phyloP scores from a whole-genome alignment of 2,329 filamentous ascomycete species.

The Calonectria hongkongensis region DNA sequence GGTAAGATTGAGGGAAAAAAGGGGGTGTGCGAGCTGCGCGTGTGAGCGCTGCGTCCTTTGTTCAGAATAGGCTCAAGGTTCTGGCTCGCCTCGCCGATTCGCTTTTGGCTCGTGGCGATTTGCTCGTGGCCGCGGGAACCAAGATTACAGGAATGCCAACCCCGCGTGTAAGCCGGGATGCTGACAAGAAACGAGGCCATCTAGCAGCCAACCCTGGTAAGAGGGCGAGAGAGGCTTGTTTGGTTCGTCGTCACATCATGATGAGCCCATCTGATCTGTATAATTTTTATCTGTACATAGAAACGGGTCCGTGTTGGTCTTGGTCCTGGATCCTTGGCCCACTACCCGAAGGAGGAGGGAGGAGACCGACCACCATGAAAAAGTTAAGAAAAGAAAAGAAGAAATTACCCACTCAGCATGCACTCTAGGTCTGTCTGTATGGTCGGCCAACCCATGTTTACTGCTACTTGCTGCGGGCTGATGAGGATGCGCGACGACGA shows the following conservation, averaged over 20 bases:
- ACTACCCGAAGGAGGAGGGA: neutral
- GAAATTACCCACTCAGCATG: neutral
- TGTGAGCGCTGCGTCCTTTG: neutral
- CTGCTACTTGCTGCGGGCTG: neutral
- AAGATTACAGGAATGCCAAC: conserved; percentile 12
- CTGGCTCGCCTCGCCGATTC: conserved; percentile 15
- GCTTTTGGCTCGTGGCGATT: conserved; percentile 8
- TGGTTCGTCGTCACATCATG: neutral
- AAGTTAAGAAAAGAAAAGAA: neutral
- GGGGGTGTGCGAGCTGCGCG: neutral
- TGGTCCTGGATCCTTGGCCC: neutral
- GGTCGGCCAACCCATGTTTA: neutral
- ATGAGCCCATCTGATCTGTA: conserved; percentile 16
- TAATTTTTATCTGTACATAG: neutral
- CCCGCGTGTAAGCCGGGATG: conserved; percentile 16
- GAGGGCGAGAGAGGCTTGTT: neutral
- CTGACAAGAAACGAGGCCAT: conserved; percentile 13
- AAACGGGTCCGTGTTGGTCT: conserved; percentile 4
- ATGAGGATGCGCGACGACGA: neutral
- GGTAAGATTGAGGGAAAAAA: conserved; percentile 30
- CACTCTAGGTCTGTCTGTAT: too few species aligned
- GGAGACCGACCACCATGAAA: too few species aligned
- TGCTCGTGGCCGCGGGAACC: conserved; percentile 25
- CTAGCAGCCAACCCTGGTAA: neutral
- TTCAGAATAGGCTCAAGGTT: conserved; percentile 31